These are phyloP conservation scores for Quercus engelmannii DNA, from an alignment of 306 rosid species.

Conservation along the genomic window DNA sequence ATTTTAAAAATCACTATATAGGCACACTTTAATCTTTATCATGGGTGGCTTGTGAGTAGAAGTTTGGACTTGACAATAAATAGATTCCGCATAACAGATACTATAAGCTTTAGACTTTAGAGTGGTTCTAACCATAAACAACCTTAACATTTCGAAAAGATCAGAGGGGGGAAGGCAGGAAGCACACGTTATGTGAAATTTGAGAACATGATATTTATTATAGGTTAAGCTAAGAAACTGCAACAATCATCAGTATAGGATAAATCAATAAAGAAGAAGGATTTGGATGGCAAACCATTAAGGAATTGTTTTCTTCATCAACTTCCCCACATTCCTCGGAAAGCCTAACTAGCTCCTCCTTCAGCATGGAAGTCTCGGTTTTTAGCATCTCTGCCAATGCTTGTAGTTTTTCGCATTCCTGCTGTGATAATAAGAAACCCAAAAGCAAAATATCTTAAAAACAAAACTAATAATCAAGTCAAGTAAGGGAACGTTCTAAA, in stretches of 20 bases:
- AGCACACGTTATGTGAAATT: neutral
- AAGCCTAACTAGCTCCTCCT: constrained; percentile 14
- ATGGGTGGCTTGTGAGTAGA: neutral
- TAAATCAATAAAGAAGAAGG: constrained; percentile 1
- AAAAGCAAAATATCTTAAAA: neutral
- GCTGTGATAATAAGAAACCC: constrained; percentile 25
- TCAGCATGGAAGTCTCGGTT: constrained; percentile 4
- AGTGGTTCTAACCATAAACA: no score
- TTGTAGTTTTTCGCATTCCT: constrained; percentile 24
- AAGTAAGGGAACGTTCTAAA: no score
- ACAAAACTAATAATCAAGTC: no score
- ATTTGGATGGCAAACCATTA: constrained; percentile 34
- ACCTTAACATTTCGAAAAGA: neutral
- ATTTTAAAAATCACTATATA: no score
- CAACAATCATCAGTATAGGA: neutral
- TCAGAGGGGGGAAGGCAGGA: neutral
- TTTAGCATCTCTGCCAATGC: constrained; percentile 4
- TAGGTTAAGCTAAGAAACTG: neutral
- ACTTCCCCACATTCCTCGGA: constrained; percentile 27
- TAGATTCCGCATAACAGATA: no score
- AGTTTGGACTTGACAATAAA: neutral
- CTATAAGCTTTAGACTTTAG: no score
- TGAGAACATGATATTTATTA: neutral
- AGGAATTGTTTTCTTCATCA: constrained; percentile 19
- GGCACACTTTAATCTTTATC: no score